Evolutionary conservation across 148 eudicot genomes (phyloP), one percentile per base, ranked within the genome.

Genomic region (Rhododendron mucronatum): DNA sequence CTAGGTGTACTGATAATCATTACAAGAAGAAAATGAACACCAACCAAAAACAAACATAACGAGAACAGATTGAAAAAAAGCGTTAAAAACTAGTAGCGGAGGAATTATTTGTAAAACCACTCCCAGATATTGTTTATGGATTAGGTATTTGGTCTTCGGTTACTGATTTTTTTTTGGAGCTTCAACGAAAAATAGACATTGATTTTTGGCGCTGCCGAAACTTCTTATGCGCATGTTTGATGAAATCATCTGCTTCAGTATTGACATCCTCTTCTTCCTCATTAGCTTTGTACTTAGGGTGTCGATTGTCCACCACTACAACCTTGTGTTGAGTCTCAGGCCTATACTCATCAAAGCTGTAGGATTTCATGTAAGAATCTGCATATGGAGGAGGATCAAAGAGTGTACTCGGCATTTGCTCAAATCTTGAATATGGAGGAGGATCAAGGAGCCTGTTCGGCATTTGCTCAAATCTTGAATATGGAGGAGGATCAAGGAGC

Each of bases 241-340:
- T 89, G 44, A 86, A 91, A 1, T 89, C 88, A 74, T 88, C 90
- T 9, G 90, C 91, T 82, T 89, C 89, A 44, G 80, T 80, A 84
- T 91, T 87, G 48, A 88, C 73, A 18, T 85, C 83, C 55, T 89
- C 86, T 3, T 77, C 65, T 8, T 51, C 7, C 15, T 47, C 50
- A 33, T 10, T 3, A 33, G 14, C 41, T 73, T 30, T 73, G 41
- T 73, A 33, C 0, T 33, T 33, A 0, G 39, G 2, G 7, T 7
- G 41, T 33, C 13, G 37, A 73, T 73, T 73, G 23, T 75, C n/a
- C 21, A 35, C 50, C 80, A 18, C 80, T 47, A 0, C 30, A 50
- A 26, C 85, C 28, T 83, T 44, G 23, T 26, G 48, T 39, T 16
- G 78, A 69, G 35, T 35, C 41, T 83, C 55, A n/a, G 85, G 84